phyloP scores from a whole-genome alignment of 805 yeast genomes.

The Saturnispora silvae region DNA sequence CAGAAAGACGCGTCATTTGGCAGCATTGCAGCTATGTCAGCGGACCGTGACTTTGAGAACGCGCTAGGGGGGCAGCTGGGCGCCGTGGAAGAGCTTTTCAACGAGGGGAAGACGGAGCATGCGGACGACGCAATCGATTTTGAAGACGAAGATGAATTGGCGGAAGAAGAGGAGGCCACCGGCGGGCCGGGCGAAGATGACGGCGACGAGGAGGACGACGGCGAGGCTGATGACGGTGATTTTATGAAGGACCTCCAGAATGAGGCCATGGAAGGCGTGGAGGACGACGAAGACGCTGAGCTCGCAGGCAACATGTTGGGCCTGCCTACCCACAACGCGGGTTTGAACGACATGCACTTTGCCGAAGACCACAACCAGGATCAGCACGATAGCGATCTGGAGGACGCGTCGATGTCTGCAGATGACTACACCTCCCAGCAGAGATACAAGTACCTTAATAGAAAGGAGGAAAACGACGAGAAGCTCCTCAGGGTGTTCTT shows the following conservation, averaged over 20 bases:
- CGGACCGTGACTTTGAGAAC: constrained; percentile 24
- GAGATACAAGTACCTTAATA: constrained; percentile 12
- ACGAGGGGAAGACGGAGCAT: constrained; percentile 51
- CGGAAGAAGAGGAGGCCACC: constrained; percentile 60
- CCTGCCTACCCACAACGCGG: constrained; percentile 23
- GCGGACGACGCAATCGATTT: constrained; percentile 90
- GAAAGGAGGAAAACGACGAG: constrained; percentile 21
- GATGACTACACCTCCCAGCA: constrained; percentile 11
- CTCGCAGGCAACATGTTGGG: constrained; percentile 22
- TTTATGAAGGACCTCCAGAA: constrained; percentile 28
- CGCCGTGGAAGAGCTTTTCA: constrained; percentile 23
- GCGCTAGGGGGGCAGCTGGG: constrained; percentile 27
- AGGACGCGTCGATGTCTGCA: constrained; percentile 22
- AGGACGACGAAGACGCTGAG: constrained; percentile 22
- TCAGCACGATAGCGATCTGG: constrained; percentile 16
- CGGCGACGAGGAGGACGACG: constrained; percentile 27
- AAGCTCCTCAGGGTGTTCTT: constrained; percentile 37
- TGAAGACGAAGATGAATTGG: constrained; percentile 89
- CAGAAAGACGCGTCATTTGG: constrained; percentile 1
- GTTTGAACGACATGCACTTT: constrained; percentile 23
- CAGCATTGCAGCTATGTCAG: constrained; percentile 5
- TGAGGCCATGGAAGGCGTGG: constrained; percentile 29
- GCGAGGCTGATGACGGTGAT: constrained; percentile 26
- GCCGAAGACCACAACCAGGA: constrained; percentile 13
- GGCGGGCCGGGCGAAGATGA: constrained; percentile 32